Percentiles rank a stretch among this genome's conserved stretches.
Conservation (phyloP, 2,329 filamentous ascomycete genomes). For the Teratosphaeria gauchensis region DNA sequence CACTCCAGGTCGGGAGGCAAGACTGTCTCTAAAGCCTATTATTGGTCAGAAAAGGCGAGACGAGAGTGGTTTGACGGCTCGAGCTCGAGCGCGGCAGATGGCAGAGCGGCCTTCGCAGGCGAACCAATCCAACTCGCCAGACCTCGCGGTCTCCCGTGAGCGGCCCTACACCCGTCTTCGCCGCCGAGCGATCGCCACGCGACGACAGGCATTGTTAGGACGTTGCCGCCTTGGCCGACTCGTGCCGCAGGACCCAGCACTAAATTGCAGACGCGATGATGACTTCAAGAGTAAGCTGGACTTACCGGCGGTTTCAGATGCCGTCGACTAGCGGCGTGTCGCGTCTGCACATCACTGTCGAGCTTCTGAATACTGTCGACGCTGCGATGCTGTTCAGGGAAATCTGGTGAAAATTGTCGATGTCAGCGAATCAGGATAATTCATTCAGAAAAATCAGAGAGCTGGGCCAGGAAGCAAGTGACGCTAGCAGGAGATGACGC, state of each 20-base stretch:
- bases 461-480: not conserved
- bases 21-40: not conserved
- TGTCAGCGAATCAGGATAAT: not conserved
- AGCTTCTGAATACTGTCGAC: not conserved
- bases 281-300: not conserved
- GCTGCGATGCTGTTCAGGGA: not conserved
- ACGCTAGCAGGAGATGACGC: not conserved
- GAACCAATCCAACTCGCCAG: not conserved
- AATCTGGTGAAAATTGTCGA: not conserved
- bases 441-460: not conserved
- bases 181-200: not conserved
- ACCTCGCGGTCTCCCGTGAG: not conserved
- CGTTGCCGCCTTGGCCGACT: not conserved
- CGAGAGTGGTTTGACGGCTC: not conserved
- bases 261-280: not conserved
- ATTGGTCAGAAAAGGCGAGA: not conserved
- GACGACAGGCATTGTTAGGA: not conserved
- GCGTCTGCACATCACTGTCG: not conserved
- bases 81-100: not conserved
- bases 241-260: not conserved
- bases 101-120: not conserved
- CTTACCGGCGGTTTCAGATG: not conserved
- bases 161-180: not conserved
- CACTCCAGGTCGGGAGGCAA: not conserved
- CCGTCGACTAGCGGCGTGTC: not conserved